Evolutionary conservation across 2,329 filamentous ascomycete species (phyloP).

Genomic region (Sporothrix dimorphospora): DNA sequence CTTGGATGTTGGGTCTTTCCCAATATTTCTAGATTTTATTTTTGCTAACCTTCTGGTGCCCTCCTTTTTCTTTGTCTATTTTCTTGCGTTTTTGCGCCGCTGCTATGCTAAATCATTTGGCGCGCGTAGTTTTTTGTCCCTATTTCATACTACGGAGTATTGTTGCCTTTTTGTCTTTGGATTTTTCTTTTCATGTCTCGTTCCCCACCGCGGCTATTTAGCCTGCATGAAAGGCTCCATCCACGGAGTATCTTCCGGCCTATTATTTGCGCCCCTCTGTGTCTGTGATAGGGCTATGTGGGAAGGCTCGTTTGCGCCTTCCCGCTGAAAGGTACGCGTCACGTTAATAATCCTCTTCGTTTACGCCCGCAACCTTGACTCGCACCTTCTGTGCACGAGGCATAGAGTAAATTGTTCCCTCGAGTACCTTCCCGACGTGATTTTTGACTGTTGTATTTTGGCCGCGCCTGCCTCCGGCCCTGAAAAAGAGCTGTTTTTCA

Average conservation of each 20-base stretch:
- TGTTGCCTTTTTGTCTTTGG: background rate
- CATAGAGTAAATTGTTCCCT: too few species aligned
- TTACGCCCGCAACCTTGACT: background rate
- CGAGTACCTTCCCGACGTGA: background rate
- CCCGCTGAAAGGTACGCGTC: background rate
- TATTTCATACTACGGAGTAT: background rate
- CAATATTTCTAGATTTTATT: background rate
- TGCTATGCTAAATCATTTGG: background rate
- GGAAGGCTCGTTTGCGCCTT: background rate
- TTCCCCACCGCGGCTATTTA: constrained; percentile 24
- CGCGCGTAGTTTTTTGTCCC: background rate
- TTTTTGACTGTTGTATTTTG: background rate
- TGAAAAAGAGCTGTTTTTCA: background rate
- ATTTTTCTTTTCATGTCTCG: constrained; percentile 3
- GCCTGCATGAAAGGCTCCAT: constrained; percentile 8
- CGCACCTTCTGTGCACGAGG: background rate
- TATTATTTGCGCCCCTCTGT: background rate
- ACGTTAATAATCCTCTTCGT: too few species aligned
- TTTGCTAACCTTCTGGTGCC: background rate
- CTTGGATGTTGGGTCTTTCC: background rate
- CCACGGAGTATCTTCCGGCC: background rate
- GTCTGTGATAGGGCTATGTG: background rate
- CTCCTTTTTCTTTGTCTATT: background rate
- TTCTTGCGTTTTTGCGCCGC: background rate
- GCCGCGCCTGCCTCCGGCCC: background rate